Evolutionary conservation across 495 filamentous ascomycete species (phyloP), one percentile per base, ranked within the genome.

Genomic region (Xylaria telfairii): DNA sequence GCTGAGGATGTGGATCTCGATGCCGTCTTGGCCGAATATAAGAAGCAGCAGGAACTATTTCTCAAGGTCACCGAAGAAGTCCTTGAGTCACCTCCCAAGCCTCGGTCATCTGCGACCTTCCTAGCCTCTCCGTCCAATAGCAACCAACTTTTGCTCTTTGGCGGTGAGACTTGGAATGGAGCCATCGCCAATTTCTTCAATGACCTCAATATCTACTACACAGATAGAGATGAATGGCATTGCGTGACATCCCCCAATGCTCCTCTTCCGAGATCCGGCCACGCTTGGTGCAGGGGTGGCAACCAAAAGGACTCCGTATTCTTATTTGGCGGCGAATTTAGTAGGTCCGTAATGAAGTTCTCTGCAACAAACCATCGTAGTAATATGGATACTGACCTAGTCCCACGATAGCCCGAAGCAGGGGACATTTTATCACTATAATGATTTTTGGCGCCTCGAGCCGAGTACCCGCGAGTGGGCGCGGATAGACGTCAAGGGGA

Each of bases 391-490:
- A n/a, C 67, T 69, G 59, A 69, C 54, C 19, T 19, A 13, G 34
- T 53, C 32, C 26, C 32, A 49, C 46, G 24, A 69, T 69, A 78
- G 76, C 57, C 96, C 96, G 1, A 99, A 98, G 76, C 96, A 99
- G 79, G 96, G 96, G 4, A 99, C 95, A 1, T 99, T 99, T 78
- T 98, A 99, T 77, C 96, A 99, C 75, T 99, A 99, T 83, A 97
- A 97, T 79, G 96, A 98, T 77, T 98, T 98, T 78, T 99, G 96
- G 96, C 87, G 92, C 39, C 89, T 98, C 44, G 93, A 97, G 64
- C 89, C 93, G 0, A 84, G 87, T 7, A 88, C 90, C 0, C 86
- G 92, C 67, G 96, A 99, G 83, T 99, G 96, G 96, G 92, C 89
- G 53, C 89, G 93, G 37, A 78, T 99, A 34, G 96, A 99, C 78